Percentiles rank a stretch among this genome's conserved stretches.
phyloP scores from a whole-genome alignment of 768 basidiomycete species.

The Suillus alpinus region DNA sequence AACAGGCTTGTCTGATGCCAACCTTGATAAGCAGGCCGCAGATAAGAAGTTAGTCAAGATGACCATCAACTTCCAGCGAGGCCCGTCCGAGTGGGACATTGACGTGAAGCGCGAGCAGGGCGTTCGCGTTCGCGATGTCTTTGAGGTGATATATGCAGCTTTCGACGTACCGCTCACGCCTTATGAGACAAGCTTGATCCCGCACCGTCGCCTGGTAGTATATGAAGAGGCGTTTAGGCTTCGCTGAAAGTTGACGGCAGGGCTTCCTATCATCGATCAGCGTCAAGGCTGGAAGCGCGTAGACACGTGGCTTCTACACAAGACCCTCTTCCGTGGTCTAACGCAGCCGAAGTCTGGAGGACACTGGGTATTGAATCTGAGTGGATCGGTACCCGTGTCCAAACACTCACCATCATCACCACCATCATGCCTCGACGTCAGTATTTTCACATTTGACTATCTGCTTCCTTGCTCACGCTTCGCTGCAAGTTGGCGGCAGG shows the following conservation, averaged over 20 bases:
- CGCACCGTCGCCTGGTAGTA: slow-evolving; percentile 18
- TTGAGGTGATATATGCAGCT: slow-evolving; percentile 52
- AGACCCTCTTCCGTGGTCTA: slow-evolving; percentile 53
- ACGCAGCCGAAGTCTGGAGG: slow-evolving; percentile 33
- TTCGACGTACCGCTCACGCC: slow-evolving; percentile 44
- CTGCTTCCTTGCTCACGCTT: too few relatives aligned
- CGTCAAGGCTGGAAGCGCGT: slow-evolving; percentile 52
- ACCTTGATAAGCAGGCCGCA: slow-evolving; percentile 42
- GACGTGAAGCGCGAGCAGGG: slow-evolving; percentile 41
- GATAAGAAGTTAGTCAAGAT: slow-evolving; percentile 46
- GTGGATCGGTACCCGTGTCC: slow-evolving; percentile 5
- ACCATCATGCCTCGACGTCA: too few relatives aligned
- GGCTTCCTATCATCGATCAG: slow-evolving; percentile 39
- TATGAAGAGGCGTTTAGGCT: slow-evolving; percentile 45
- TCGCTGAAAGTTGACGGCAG: slow-evolving; percentile 43
- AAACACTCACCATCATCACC: too few relatives aligned
- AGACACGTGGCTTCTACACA: slow-evolving; percentile 52
- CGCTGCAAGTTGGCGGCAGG: too few relatives aligned
- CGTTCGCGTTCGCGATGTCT: slow-evolving; percentile 56
- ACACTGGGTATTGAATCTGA: slow-evolving; percentile 36
- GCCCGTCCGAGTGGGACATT: slow-evolving; percentile 39
- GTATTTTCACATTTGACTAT: too few relatives aligned
- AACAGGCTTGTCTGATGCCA: slow-evolving; percentile 32
- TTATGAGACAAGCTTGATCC: slow-evolving; percentile 40
- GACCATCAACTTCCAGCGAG: slow-evolving; percentile 40